phyloP scores from a whole-genome alignment of 495 filamentous ascomycete species.

The Neurospora africana region DNA sequence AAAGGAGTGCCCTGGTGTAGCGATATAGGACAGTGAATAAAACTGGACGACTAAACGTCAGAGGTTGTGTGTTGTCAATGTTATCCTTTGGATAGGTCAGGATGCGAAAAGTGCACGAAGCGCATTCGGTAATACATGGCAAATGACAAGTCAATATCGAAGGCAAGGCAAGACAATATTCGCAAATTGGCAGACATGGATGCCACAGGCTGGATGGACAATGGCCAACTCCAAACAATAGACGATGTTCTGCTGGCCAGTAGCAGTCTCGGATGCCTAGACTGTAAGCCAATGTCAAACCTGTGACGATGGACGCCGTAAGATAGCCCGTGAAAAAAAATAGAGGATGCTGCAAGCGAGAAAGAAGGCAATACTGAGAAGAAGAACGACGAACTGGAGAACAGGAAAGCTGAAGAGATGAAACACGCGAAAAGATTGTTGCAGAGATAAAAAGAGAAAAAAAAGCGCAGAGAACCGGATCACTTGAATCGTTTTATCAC shows the following conservation, averaged over 20 bases:
- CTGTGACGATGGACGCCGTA: background rate
- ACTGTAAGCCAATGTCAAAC: too few relatives aligned
- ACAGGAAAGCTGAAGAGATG: background rate
- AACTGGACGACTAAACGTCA: background rate
- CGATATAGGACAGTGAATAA: background rate
- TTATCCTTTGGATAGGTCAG: background rate
- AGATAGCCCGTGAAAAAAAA: background rate
- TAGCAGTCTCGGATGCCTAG: too few relatives aligned
- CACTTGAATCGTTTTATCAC: background rate
- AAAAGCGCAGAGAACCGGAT: background rate
- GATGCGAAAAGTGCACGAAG: background rate
- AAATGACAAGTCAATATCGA: background rate
- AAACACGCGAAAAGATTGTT: background rate
- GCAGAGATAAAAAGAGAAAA: background rate
- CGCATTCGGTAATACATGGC: background rate
- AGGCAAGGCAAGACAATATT: background rate
- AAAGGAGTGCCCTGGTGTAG: background rate
- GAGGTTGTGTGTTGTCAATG: background rate
- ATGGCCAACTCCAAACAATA: too few relatives aligned
- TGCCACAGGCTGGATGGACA: too few relatives aligned
- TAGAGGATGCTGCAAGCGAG: background rate
- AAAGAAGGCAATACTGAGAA: background rate
- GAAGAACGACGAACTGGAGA: background rate
- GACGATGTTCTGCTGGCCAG: too few relatives aligned
- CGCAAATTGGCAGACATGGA: background rate